Evolutionary conservation across 2,329 filamentous ascomycete species (phyloP).

Genomic region (Thielaviopsis cerberus): DNA sequence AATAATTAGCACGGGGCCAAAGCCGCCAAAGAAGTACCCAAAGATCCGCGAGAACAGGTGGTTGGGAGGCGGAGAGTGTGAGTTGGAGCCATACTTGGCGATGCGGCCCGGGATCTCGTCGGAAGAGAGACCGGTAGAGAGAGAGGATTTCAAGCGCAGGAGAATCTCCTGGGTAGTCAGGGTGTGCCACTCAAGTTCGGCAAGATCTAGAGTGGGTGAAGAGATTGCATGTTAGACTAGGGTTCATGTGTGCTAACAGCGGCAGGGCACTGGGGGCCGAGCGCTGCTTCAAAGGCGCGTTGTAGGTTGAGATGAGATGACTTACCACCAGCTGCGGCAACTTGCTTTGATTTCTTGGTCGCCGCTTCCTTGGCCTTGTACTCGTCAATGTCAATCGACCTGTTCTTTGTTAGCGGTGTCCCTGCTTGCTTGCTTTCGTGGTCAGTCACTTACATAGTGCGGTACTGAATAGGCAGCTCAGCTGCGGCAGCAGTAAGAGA

Average conservation of each 20-base stretch:
- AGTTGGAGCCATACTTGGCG: conserved; percentile 46
- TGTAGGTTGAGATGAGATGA: conserved; percentile 12
- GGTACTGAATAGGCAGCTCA: conserved; percentile 33
- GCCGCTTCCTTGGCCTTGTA: conserved; percentile 27
- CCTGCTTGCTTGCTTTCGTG: no score
- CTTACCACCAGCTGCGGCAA: conserved; percentile 1
- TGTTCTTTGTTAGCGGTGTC: conserved; percentile 13
- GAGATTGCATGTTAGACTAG: background rate
- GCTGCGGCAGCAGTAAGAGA: conserved; percentile 9
- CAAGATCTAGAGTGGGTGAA: conserved; percentile 28
- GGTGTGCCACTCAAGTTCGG: conserved; percentile 49
- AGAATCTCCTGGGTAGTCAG: conserved; percentile 39
- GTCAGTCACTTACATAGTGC: conserved; percentile 27
- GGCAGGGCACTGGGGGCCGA: background rate
- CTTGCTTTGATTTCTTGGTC: conserved; percentile 7
- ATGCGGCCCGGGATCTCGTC: conserved; percentile 37
- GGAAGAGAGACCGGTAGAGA: conserved; percentile 37
- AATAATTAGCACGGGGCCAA: conserved; percentile 50
- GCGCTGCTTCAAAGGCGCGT: background rate
- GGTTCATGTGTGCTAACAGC: background rate
- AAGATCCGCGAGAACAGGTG: conserved; percentile 33
- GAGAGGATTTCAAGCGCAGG: conserved; percentile 37
- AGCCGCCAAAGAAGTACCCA: conserved; percentile 57
- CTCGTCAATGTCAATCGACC: conserved; percentile 38
- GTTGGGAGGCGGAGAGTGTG: conserved; percentile 45